phyloP scores from a whole-genome alignment of 192 early-diverging fungal genomes.

The Coemansia sp. region DNA sequence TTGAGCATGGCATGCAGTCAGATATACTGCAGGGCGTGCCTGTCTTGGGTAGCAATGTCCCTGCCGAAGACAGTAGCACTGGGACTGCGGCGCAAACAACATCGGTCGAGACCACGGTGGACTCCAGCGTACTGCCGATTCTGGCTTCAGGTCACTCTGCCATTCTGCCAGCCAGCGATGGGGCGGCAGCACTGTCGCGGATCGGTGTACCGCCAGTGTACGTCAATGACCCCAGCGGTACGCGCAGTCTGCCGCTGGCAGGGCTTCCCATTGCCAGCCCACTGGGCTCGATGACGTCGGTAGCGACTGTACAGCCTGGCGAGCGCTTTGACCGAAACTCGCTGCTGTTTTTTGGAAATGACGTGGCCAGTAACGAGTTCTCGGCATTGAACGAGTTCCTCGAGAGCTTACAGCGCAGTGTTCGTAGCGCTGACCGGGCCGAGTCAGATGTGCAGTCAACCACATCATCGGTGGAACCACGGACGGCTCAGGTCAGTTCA shows the following conservation, averaged over 20 bases:
- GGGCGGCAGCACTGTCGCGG: not conserved
- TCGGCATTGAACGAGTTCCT: slow-evolving; percentile 47
- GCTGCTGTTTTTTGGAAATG: slow-evolving; percentile 39
- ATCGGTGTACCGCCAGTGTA: slow-evolving; percentile 2
- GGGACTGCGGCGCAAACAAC: not conserved
- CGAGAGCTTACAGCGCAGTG: slow-evolving; percentile 43
- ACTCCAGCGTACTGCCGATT: slow-evolving; percentile 11
- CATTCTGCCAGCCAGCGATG: slow-evolving; percentile 3
- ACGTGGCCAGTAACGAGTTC: slow-evolving; percentile 48
- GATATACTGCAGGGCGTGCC: not conserved
- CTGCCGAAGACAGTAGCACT: not conserved
- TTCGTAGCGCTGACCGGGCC: slow-evolving; percentile 18
- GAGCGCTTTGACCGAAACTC: slow-evolving; percentile 24
- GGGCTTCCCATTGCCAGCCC: slow-evolving; percentile 11
- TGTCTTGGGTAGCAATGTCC: not conserved
- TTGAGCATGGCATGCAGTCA: not conserved
- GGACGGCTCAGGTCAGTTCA: slow-evolving; percentile 23
- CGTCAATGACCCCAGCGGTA: slow-evolving; percentile 1
- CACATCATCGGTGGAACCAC: slow-evolving; percentile 32
- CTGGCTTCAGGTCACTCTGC: slow-evolving; percentile 10
- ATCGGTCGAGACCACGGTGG: slow-evolving; percentile 1
- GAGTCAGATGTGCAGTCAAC: slow-evolving; percentile 22
- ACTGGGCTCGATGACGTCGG: slow-evolving; percentile 3
- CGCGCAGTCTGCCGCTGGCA: slow-evolving; percentile 10
- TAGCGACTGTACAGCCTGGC: not conserved